phyloP scores from a whole-genome alignment of 345 rosid species.

The Eucalyptus sp. region DNA sequence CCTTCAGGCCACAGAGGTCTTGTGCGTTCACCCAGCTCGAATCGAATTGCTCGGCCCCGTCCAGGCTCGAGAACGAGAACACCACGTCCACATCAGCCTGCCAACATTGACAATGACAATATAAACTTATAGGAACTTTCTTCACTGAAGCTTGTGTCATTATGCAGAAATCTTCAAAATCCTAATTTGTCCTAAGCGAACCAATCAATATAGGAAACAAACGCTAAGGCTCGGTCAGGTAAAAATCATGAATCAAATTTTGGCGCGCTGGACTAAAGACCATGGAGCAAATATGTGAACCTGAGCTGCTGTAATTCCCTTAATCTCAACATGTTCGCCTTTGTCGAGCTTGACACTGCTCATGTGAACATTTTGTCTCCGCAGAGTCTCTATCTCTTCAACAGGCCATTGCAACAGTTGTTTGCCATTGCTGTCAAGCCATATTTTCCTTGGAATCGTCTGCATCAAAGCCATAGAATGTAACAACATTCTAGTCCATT shows the following conservation, averaged over 20 bases:
- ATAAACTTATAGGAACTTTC: not conserved
- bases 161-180: not conserved
- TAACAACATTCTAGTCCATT: not conserved
- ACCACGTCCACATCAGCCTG: conserved; percentile 73
- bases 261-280: not conserved
- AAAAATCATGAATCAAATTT: not conserved
- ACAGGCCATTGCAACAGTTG: conserved; percentile 74
- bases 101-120: not conserved
- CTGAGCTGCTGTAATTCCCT: conserved; percentile 69
- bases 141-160: not conserved
- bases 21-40: conserved; percentile 36
- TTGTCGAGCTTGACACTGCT: conserved; percentile 7
- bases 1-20: conserved; percentile 36
- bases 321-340: conserved; percentile 41
- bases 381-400: conserved; percentile 41
- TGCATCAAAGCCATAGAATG: not conserved
- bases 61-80: conserved; percentile 40
- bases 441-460: conserved; percentile 58
- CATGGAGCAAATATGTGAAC: not conserved
- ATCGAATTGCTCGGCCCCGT: conserved; percentile 47
- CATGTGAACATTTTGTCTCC: conserved; percentile 20
- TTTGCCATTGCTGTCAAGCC: conserved; percentile 44
- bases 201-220: not conserved
- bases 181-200: not conserved
- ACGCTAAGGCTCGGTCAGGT: not conserved